A percentile compares a stretch with the other conserved stretches of the same genome.
These are phyloP conservation scores for Silene uniflora DNA, from an alignment of 148 eudicot species.

Conservation along the genomic window DNA sequence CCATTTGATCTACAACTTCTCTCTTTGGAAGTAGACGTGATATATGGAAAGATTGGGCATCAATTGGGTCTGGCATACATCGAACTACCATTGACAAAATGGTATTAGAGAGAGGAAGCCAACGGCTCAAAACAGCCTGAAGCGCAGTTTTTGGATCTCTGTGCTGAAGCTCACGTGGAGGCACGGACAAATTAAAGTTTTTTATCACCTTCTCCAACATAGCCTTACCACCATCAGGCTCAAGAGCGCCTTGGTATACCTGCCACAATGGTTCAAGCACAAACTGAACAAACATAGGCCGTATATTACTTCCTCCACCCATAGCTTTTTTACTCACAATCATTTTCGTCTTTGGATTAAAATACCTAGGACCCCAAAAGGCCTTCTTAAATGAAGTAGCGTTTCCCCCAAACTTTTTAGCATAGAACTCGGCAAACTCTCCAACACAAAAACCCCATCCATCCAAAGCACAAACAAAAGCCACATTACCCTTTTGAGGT, in stretches of 20 bases:
- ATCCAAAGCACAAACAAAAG: conserved; percentile 87
- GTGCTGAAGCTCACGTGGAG: conserved; percentile 66
- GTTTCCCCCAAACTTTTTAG: conserved; percentile 58
- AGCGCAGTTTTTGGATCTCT: conserved; percentile 78
- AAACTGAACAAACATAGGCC: conserved; percentile 87
- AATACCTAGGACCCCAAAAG: conserved; percentile 89
- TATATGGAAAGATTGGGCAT: conserved; percentile 64
- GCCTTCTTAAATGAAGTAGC: conserved; percentile 44
- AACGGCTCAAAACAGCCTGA: conserved; percentile 77
- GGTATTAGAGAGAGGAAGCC: conserved; percentile 79
- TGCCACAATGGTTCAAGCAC: conserved; percentile 88
- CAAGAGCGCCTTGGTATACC: conserved; percentile 59
- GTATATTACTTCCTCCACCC: conserved; percentile 48
- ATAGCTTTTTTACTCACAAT: conserved; percentile 65
- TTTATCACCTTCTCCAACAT: conserved; percentile 64
- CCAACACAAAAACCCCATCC: conserved; percentile 86
- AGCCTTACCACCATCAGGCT: conserved; percentile 57
- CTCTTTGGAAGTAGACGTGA: conserved; percentile 82
- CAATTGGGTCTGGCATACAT: conserved; percentile 64
- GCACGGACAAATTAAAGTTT: conserved; percentile 55
- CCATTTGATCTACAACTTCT: conserved; percentile 44
- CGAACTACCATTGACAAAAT: conserved; percentile 71
- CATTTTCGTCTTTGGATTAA: conserved; percentile 57
- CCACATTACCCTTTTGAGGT: conserved; percentile 94
- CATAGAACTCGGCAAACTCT: conserved; percentile 86